Base-by-base conservation (phyloP, 805 yeast genomes). In the Pichia occidentalis region DNA sequence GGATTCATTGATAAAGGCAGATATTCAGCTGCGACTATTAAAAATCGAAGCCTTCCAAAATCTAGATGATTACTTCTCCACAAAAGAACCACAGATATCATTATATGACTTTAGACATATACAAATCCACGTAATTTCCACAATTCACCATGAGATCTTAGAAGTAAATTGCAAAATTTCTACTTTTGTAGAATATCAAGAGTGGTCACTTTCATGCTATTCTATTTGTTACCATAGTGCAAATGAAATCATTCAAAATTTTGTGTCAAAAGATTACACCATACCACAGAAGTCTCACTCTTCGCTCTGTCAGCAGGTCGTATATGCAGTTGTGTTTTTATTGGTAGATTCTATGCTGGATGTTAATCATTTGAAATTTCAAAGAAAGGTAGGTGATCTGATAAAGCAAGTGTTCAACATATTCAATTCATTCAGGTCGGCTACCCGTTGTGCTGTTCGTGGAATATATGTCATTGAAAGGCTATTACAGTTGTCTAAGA, bases 81-180 rank as follows among this genome's bases (percentile, higher is more conserved):
- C 26, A n/a, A n/a, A 24, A 25, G 4, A 55, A 48, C 36, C 24
- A 8, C 10, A 28, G 26, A 13, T 49, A 40, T 24, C 39, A 42
- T 7, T 5, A 3, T 32, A 34, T 5, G 37, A 34, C 0, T 29
- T 54, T 11, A 46, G 47, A 5, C 51, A 44, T 38, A 43, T 43
- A 18, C 43, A 42, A 20, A 53, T 45, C 37, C 37, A 51, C 7
- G 32, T 44, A 17, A 41, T 44, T 9, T 45, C 41, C 20, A 35
- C 40, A 4, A 32, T 57, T 7, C 32, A 44, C 5, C 48, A 52
- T 30, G 61, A 56, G 37, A 28, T 53, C 12, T 34, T 57, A 9
- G 59, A 57, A 17, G 49, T 57, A 11, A 57, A 57, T 35, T 44
- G 56, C 26, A 52, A 48, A 39, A 51, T 57, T 57, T 51, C 60